These are phyloP conservation scores for Vicia sativa DNA, from an alignment of 306 rosid species.

Conservation along the genomic window DNA sequence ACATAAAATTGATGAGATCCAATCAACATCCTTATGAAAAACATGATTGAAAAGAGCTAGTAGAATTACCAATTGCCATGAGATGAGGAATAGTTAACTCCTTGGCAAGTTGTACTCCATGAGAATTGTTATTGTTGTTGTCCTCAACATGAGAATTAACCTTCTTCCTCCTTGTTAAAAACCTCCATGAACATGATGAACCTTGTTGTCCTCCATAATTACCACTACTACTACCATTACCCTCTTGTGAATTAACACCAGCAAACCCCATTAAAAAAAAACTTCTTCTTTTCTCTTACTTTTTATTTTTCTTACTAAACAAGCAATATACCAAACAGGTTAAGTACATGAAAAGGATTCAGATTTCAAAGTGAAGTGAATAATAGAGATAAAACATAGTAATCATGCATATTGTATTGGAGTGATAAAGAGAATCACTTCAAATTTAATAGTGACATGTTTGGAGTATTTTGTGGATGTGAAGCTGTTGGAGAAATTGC, in stretches of 20 bases:
- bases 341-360: not conserved
- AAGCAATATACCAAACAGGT: slow-evolving; percentile 1
- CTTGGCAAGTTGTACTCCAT: slow-evolving; percentile 60
- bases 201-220: slow-evolving; percentile 37
- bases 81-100: slow-evolving; percentile 77
- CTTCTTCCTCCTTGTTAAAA: slow-evolving; percentile 69
- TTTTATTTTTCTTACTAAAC: not conserved
- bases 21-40: too few relatives aligned
- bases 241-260: slow-evolving; percentile 33
- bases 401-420: not conserved
- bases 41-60: slow-evolving; percentile 51
- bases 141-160: slow-evolving; percentile 59
- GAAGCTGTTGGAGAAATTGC: not conserved
- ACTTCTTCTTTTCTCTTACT: not conserved
- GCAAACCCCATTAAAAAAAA: slow-evolving; percentile 57
- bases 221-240: slow-evolving; percentile 23
- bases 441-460: not conserved
- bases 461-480: not conserved
- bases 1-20: too few relatives aligned
- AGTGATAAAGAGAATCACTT: not conserved
- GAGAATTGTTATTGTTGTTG: not conserved
- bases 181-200: slow-evolving; percentile 54
- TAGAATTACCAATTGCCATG: slow-evolving; percentile 68
- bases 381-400: not conserved
- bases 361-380: not conserved